Conservation (phyloP, 768 basidiomycete genomes). For the Scleroderma bovista region DNA sequence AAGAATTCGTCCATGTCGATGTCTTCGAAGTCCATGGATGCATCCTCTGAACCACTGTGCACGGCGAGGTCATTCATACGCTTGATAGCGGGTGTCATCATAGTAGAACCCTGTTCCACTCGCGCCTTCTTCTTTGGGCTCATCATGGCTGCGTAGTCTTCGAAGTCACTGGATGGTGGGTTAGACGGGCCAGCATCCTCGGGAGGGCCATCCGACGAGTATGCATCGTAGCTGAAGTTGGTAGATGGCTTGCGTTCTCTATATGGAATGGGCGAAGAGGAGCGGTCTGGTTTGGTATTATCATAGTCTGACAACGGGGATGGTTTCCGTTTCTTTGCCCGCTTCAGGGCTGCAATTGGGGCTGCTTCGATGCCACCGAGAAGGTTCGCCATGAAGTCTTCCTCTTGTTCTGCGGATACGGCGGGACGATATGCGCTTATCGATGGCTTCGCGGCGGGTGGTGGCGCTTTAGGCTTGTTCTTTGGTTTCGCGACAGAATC, state of each 20-base stretch:
- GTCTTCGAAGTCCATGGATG: conserved; percentile 38
- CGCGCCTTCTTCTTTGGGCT: conserved; percentile 67
- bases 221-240: conserved; percentile 26
- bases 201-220: conserved; percentile 32
- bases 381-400: conserved; percentile 83
- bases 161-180: conserved; percentile 43
- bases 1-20: conserved; percentile 51
- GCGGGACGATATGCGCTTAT: conserved; percentile 78
- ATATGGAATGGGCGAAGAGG: conserved; percentile 39
- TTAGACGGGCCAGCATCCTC: conserved; percentile 22
- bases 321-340: conserved; percentile 64
- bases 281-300: conserved; percentile 18
- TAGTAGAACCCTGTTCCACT: conserved; percentile 37
- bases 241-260: conserved; percentile 26
- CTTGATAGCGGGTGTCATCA: conserved; percentile 51
- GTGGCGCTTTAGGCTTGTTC: conserved; percentile 41
- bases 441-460: conserved; percentile 47
- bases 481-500: conserved; percentile 30
- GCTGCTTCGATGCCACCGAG: conserved; percentile 64
- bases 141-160: conserved; percentile 42
- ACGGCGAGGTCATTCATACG: conserved; percentile 57
- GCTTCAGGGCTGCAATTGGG: conserved; percentile 32
- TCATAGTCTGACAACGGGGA: conserved; percentile 41
- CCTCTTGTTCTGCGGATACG: conserved; percentile 73
- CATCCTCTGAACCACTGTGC: conserved; percentile 43